Evolutionary conservation across 2,329 filamentous ascomycete genomes (phyloP), one percentile per base, ranked within the genome.

Genomic region (Ceratocystis smalleyi): DNA sequence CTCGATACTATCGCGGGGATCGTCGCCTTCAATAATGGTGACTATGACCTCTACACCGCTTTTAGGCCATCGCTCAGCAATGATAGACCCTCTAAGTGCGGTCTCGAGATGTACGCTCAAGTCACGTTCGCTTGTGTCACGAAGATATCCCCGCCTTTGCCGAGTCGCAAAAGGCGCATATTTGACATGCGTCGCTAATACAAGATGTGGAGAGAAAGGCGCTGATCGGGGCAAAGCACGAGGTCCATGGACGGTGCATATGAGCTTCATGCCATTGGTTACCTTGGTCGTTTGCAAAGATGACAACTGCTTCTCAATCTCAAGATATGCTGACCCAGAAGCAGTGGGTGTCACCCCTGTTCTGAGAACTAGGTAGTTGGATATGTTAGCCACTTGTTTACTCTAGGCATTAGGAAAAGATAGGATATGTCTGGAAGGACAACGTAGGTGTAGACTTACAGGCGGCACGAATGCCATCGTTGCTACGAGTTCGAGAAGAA

Each of bases 21-120:
- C 89, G 71, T 97, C 94, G 2, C 90, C 92, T 75, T 99, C 94
- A 19, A 99, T 79, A 60, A 99, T 85, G 0, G 91, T 96, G 60
- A 99, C 84, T 19, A 96, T 86, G 49, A 99, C 86, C 72, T 99
- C 94, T n/a, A 96, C 86, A 55, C 90, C 91, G 73, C 90, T 96
- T 78, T 99, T 99, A n/a, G 94, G 94, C 89, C 92, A 99, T 65
- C 92, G 81, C 72, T 96, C 91, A 15, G 90, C 91, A 71, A 97
- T 92, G 61, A 97, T 85, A 6, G 90, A 88, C 0, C 92, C 92
- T 43, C 91, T 83, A 61, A 99, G 79, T 30, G 94, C 91, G 17
- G 90, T 92, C 74, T 97, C 91, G 2, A 99, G 78, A 73, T 97
- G 92, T 10, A 91, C 87, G 12, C 89, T 89, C 1, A 99, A 80